These are phyloP conservation scores for Aspergillus diversus DNA, from an alignment of 495 filamentous ascomycete species.

Conservation along the genomic window DNA sequence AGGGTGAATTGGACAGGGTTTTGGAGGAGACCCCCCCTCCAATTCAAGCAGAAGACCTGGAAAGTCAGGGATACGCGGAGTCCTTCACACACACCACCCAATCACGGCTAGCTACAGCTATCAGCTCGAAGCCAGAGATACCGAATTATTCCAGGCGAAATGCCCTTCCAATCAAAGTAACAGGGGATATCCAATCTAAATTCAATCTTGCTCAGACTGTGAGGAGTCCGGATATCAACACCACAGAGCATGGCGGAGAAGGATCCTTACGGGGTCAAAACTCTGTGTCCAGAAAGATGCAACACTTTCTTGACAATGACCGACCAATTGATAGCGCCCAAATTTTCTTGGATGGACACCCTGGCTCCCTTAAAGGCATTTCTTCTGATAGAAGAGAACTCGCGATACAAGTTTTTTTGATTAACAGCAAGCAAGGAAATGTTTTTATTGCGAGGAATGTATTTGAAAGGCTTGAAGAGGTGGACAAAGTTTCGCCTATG, in stretches of 20 bases:
- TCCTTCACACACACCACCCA: neutral
- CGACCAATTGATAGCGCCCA: constrained; percentile 45
- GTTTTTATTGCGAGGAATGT: constrained; percentile 44
- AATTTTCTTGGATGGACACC: constrained; percentile 38
- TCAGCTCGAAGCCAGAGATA: neutral
- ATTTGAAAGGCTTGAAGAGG: constrained; percentile 41
- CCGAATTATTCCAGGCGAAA: neutral
- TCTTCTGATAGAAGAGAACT: constrained; percentile 38
- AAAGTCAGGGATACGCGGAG: neutral
- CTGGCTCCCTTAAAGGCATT: constrained; percentile 24
- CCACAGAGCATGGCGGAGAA: neutral
- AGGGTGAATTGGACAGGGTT: neutral
- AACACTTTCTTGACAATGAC: constrained; percentile 25
- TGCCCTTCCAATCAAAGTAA: neutral
- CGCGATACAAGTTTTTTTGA: constrained; percentile 36
- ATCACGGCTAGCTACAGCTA: neutral
- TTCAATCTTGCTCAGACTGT: constrained; percentile 2
- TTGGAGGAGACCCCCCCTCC: neutral
- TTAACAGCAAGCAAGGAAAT: constrained; percentile 46
- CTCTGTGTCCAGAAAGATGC: constrained; percentile 18
- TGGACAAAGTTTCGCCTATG: constrained; percentile 35
- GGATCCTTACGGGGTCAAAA: neutral
- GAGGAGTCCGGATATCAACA: too few species aligned
- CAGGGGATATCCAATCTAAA: constrained; percentile 2
- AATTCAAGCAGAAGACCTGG: neutral